Evolutionary conservation across 2,329 filamentous ascomycete genomes (phyloP), one percentile per base, ranked within the genome.

Genomic region (Emmonsia crescens): DNA sequence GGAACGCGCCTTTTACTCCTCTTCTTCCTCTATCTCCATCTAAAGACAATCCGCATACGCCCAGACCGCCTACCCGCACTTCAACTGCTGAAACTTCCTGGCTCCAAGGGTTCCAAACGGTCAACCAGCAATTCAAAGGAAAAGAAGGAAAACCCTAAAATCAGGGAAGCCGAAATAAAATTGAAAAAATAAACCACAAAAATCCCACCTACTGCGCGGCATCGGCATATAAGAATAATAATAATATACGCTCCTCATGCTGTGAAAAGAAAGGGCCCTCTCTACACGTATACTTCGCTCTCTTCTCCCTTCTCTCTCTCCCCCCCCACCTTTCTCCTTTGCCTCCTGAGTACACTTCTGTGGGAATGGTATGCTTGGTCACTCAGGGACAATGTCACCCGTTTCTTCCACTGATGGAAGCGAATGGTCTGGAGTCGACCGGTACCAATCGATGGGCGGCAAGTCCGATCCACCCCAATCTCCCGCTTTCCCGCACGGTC

Each of bases 361-460:
- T 14, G 51, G 49, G 40, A 51, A 59, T 40, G 51, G 21, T 48
- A 52, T 89, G 87, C 89, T 85, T 79, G 83, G 80, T 73, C 84
- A 83, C 78, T 86, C 88, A 83, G 86, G 85, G 78, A 87, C 87
- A 73, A 81, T 92, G 74, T 92, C 90, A 72, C 89, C 90, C 72
- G 83, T 91, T 74, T 94, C 89, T 77, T 94, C 89, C 77, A 79
- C 89, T 81, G 87, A 80, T 72, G 89, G 87, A 74, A 91, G 86
- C 80, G 90, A 94, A 74, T 94, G 88, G 87, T 89, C 88, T 57
- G 83, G 81, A 62, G 82, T 87, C 68, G 83, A 83, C 66, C 85
- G 85, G 71, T 89, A 90, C 74, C 82, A 85, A 65, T 77, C 77
- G 65, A 72, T 75, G 70, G 83, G 80, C 72, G 63, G 52, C 60